Base-by-base conservation (phyloP, 2,329 filamentous ascomycete species). In the Colletotrichum sp. region DNA sequence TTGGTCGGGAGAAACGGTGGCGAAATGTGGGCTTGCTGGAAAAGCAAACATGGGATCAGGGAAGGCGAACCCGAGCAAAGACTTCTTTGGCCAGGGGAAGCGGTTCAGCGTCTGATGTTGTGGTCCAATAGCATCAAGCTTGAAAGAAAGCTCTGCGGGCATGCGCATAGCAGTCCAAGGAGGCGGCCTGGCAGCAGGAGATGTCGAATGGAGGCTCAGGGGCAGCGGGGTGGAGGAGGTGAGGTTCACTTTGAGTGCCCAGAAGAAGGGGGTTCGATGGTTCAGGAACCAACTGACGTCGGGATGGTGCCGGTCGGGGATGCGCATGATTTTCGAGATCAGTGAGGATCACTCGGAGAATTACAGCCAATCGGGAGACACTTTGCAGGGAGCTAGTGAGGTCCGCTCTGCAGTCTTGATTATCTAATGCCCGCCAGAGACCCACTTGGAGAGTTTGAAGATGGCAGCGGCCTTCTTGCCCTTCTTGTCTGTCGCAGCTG, bases 241-340 rank as follows among this genome's bases (percentile, higher is more conserved):
- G 73, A 76, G 70, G 73, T 76, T 73, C 73, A 76, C 64, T 76
- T 76, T 73, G 70, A 76, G 70, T 76, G 70, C 73, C 73, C 64
- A 73, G 65, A 64, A 68, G 64, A 69, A 73, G 64, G 73, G 73
- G 73, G 34, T 71, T 30, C 32, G 71, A 66, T 62, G 68, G 34
- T 26, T 38, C 21, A 24, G 34, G 34, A 26, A 32, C 34, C 34
- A 21, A 60, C 36, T 62, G 48, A 38, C 66, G 73, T 68, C 56
- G 73, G 64, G 70, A 73, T 43, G 64, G 24, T 55, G 43, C 62
- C 43, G 73, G 69, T 21, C 62, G 73, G 32, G 56, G 26, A 32
- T 28, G 64, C 28, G 73, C 73, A 73, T 76, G 73, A 76, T 76
- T 76, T 68, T 52, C 70, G 36, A 70, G 73, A 70, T 30, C 18